A percentile compares a stretch with the other conserved stretches of the same genome.
Conservation (phyloP, 139 green algal genomes). For the Picochlorum sp. region DNA sequence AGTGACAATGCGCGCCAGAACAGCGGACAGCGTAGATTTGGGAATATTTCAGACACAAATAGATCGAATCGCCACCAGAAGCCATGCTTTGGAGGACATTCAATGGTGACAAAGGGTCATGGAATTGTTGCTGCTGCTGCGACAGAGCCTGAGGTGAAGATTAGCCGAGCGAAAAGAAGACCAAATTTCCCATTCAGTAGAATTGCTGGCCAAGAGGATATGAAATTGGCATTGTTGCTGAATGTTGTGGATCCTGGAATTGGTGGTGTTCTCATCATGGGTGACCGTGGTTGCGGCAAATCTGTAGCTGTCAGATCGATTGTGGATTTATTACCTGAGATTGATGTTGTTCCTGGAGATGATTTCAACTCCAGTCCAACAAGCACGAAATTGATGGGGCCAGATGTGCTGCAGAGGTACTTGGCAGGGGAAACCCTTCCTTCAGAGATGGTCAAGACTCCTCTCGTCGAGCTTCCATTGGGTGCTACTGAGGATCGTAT, state of each 20-base stretch:
- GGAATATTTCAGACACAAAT: too few relatives aligned
- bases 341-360: conserved; percentile 78
- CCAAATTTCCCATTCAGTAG: conserved; percentile 72
- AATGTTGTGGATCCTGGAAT: conserved; percentile 84
- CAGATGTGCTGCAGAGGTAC: conserved; percentile 33
- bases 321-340: conserved; percentile 77
- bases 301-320: conserved; percentile 62
- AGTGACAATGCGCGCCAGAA: too few relatives aligned
- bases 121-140: neutral
- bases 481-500: conserved; percentile 89
- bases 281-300: conserved; percentile 85
- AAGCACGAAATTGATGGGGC: conserved; percentile 76
- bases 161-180: conserved; percentile 9
- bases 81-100: too few relatives aligned
- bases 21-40: too few relatives aligned
- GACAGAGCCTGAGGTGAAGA: neutral
- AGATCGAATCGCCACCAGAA: too few relatives aligned
- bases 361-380: conserved; percentile 82
- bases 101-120: too few relatives aligned
- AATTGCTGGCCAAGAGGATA: conserved; percentile 83
- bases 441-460: conserved; percentile 49
- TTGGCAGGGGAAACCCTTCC: conserved; percentile 51
- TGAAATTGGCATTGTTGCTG: conserved; percentile 85
- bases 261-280: conserved; percentile 90
- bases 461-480: conserved; percentile 80